Base-by-base conservation (phyloP, 371 early-diverging fungal genomes). In the Choanephora cucurbitarum region DNA sequence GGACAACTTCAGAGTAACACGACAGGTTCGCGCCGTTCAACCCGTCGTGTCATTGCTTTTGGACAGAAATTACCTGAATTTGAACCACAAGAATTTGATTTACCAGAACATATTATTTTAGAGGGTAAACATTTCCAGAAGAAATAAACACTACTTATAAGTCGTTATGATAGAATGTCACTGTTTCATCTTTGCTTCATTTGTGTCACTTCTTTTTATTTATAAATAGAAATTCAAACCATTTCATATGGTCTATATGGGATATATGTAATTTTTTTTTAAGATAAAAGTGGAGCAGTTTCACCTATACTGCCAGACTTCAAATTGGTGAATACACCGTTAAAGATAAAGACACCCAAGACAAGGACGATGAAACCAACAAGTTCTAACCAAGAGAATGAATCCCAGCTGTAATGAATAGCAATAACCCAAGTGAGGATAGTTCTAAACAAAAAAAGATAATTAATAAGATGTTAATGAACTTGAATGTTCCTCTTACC, bases 21-120 rank as follows among this genome's bases (percentile, higher is more conserved):
- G 33, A 5, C 23, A 62, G 45, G 64, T 39, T 37, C 71, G 57
- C 49, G 76, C 53, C 51, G 77, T 55, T 50, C 66, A 32, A 22
- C 46, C 46, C 60, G 83, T 45, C 24, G 69, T 60, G 50, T 68
- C 0, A 45, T 72, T 39, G 83, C 81, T 0, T 83, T 83, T 70
- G 83, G 83, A n/a, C 72, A 72, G 17, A 73, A 67, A 45, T 49
- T 83, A 39, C 83, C 83, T 0, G 43, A 53, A 1, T 62, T 83
- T 61, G 58, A 58, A 6, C 53, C 58, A 39, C n/a, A 50, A n/a
- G 83, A 83, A 46, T 83, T 79, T 49, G 59, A 58, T 34, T 55
- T 83, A 14, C 81, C 83, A 0, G 13, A 13, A 17, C 39, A 42
- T 13, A 51, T 61, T 19, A 8, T 41, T n/a, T 11, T 44, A 7